A percentile compares a stretch with the other conserved stretches of the same genome.
Evolutionary conservation across 768 basidiomycete genomes (phyloP).

Genomic region (Epithele typhae): DNA sequence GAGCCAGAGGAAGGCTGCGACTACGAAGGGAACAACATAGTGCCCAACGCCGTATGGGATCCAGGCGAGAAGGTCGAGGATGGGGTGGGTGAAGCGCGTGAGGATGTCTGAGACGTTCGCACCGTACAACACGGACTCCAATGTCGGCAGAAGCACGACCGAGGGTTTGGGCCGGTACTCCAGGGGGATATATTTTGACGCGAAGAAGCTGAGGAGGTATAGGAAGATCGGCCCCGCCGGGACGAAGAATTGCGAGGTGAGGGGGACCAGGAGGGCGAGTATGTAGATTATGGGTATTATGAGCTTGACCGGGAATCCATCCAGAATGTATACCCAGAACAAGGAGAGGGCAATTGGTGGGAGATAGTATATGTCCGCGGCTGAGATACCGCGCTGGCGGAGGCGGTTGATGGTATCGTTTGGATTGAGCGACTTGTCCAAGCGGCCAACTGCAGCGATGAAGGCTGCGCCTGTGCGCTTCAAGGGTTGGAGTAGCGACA

Average conservation of each 20-base stretch:
- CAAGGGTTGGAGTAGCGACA: slow-evolving; percentile 7
- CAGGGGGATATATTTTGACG: slow-evolving; percentile 80
- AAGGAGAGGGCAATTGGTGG: slow-evolving; percentile 57
- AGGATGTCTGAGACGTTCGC: slow-evolving; percentile 98
- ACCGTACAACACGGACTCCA: slow-evolving; percentile 93
- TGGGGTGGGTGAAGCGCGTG: slow-evolving; percentile 88
- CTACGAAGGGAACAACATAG: slow-evolving; percentile 81
- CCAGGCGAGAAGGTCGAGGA: slow-evolving; percentile 94
- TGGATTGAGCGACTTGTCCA: slow-evolving; percentile 78
- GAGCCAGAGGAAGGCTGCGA: slow-evolving; percentile 84
- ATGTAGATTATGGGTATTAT: slow-evolving; percentile 69
- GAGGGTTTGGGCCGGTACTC: slow-evolving; percentile 76
- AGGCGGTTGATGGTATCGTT: slow-evolving; percentile 58
- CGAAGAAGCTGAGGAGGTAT: slow-evolving; percentile 85
- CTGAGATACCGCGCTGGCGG: slow-evolving; percentile 49
- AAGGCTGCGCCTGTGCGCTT: slow-evolving; percentile 22
- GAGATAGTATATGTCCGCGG: slow-evolving; percentile 57
- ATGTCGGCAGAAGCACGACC: slow-evolving; percentile 89
- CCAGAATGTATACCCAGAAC: slow-evolving; percentile 76
- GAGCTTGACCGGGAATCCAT: slow-evolving; percentile 62
- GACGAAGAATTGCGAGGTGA: slow-evolving; percentile 87
- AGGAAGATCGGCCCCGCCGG: slow-evolving; percentile 84
- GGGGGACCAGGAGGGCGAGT: slow-evolving; percentile 69
- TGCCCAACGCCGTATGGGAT: slow-evolving; percentile 95
- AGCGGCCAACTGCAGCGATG: slow-evolving; percentile 52